These are phyloP conservation scores for Syzygium oleosum DNA, from an alignment of 345 rosid genomes.

Conservation along the genomic window DNA sequence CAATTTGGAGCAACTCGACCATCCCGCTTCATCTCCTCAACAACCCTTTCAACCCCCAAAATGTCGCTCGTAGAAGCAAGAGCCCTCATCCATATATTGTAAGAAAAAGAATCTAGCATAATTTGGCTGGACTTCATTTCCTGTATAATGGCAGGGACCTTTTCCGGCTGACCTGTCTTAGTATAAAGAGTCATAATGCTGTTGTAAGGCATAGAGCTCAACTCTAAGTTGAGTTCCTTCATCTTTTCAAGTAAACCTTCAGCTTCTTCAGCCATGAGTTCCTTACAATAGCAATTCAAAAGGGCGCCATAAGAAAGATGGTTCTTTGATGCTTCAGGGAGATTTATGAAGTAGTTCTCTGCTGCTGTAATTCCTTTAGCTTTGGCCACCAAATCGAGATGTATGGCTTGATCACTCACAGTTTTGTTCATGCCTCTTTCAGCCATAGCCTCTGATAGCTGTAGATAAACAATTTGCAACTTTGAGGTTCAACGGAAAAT, in stretches of 20 bases:
- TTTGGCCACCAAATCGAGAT: conserved; percentile 90
- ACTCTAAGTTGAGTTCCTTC: conserved; percentile 77
- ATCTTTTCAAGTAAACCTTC: conserved; percentile 72
- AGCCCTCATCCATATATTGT: conserved; percentile 96
- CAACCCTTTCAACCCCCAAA: conserved; percentile 74
- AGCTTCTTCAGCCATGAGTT: conserved; percentile 68
- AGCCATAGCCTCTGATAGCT: conserved; percentile 84
- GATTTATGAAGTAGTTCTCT: conserved; percentile 67
- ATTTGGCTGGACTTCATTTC: conserved; percentile 68
- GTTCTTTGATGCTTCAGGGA: conserved; percentile 72
- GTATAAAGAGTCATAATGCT: conserved; percentile 89
- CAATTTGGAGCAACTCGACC: conserved; percentile 79
- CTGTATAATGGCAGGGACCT: conserved; percentile 55
- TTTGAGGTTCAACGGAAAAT: background rate
- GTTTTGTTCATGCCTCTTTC: conserved; percentile 85
- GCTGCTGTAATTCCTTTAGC: conserved; percentile 68
- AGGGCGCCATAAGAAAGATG: conserved; percentile 76
- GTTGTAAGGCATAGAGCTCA: conserved; percentile 74
- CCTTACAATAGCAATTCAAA: conserved; percentile 85
- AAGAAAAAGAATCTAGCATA: conserved; percentile 56
- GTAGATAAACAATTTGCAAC: background rate
- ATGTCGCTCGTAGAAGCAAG: conserved; percentile 62
- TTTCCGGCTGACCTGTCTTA: conserved; percentile 52
- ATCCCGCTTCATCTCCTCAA: conserved; percentile 84
- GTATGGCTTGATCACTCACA: conserved; percentile 90